Percentiles rank a stretch among this genome's conserved stretches.
phyloP scores from a whole-genome alignment of 1,284 basidiomycete species.

The Ceratobasidium sp. region DNA sequence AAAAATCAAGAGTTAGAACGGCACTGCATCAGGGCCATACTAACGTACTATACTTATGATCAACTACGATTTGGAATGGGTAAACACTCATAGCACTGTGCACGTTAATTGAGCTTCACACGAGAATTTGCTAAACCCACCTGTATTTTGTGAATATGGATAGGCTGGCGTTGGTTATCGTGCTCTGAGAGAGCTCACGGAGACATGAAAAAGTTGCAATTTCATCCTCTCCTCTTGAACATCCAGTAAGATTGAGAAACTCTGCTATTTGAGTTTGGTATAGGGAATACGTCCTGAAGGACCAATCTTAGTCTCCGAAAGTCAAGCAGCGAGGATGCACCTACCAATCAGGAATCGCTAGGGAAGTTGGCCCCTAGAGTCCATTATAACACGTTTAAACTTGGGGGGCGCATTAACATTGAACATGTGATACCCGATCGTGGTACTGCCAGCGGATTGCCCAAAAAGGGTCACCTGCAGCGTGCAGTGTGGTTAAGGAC shows the following conservation, averaged over 20 bases:
- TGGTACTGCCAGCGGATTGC: slow-evolving; percentile 21
- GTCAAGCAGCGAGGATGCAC: not conserved
- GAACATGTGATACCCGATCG: slow-evolving; percentile 17
- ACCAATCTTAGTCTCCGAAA: not conserved
- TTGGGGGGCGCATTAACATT: not conserved
- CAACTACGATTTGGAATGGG: slow-evolving; percentile 30
- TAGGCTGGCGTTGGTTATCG: slow-evolving; percentile 12
- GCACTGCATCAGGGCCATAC: too few species aligned
- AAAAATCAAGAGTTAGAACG: not conserved
- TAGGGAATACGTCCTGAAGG: slow-evolving; percentile 18
- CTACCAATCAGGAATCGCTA: slow-evolving; percentile 28
- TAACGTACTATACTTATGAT: slow-evolving; percentile 26
- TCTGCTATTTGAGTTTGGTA: slow-evolving; percentile 24
- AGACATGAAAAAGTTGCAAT: slow-evolving; percentile 22
- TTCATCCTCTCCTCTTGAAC: not conserved
- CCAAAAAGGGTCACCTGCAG: slow-evolving; percentile 21
- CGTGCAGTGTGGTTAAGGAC: not conserved
- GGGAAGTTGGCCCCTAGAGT: slow-evolving; percentile 24
- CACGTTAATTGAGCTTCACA: too few species aligned
- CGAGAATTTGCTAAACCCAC: not conserved
- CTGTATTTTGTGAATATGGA: slow-evolving; percentile 9
- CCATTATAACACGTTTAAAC: slow-evolving; percentile 27
- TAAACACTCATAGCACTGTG: not conserved
- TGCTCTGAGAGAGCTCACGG: not conserved
- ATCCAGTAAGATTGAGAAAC: slow-evolving; percentile 17